Conservation (phyloP, 331 rosid species). For the Cucumis variabilis region DNA sequence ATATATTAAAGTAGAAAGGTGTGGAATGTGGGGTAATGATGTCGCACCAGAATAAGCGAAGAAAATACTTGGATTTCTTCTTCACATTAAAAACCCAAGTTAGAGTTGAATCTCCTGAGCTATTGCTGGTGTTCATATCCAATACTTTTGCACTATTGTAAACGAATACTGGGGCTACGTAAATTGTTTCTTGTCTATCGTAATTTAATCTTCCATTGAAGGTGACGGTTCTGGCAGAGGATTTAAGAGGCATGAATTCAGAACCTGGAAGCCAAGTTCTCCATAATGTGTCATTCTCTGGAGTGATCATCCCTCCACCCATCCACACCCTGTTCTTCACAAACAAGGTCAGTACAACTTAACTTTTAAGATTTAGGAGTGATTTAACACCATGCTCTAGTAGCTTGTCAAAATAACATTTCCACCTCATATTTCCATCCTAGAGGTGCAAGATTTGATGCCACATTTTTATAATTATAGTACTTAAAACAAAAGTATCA, state of each 20-base stretch:
- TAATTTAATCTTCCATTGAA: too few relatives aligned
- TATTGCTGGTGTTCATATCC: background rate
- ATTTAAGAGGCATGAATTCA: background rate
- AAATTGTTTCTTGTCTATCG: rapidly evolving
- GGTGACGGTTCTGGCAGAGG: background rate
- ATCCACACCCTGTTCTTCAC: constrained; percentile 35
- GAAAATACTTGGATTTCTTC: constrained; percentile 37
- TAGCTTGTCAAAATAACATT: too few relatives aligned
- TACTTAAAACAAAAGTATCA: too few relatives aligned
- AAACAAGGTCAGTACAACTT: background rate
- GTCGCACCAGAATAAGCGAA: constrained; percentile 50
- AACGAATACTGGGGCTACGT: constrained; percentile 44
- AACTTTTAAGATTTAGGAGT: too few relatives aligned
- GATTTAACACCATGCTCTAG: too few relatives aligned
- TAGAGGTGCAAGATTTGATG: too few relatives aligned
- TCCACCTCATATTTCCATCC: too few relatives aligned
- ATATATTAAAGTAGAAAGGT: background rate
- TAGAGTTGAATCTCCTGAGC: constrained; percentile 1
- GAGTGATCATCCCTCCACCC: constrained; percentile 42
- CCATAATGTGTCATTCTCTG: constrained; percentile 5
- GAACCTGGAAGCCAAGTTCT: constrained; percentile 59
- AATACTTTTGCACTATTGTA: constrained; percentile 44
- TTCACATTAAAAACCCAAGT: constrained; percentile 58
- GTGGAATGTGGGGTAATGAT: rapidly evolving
- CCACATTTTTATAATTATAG: too few relatives aligned